Percentiles rank a stretch among this genome's conserved stretches.
Evolutionary conservation across 148 eudicot species (phyloP).

Genomic region (Dianthus caryophyllus): DNA sequence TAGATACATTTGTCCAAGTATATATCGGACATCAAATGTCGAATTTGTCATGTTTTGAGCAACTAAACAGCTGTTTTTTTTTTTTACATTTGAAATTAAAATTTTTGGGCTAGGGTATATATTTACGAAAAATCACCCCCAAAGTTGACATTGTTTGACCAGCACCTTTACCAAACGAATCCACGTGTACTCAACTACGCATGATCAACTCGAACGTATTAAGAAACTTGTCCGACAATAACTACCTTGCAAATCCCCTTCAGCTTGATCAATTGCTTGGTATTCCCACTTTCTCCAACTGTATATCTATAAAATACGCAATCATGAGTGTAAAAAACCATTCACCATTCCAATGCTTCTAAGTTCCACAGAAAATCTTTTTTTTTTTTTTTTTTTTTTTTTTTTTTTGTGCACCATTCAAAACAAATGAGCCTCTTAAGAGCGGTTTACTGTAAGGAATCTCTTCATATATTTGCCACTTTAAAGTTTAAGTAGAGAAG

Average conservation of each 20-base stretch:
- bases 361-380: background rate
- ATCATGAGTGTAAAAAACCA: slow-evolving; percentile 12
- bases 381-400: background rate
- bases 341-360: background rate
- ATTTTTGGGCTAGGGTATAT: no score
- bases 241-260: slow-evolving; percentile 53
- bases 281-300: slow-evolving; percentile 99
- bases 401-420: background rate
- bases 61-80: no score
- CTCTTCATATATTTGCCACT: no score
- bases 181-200: background rate
- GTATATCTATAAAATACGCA: slow-evolving; percentile 55
- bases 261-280: slow-evolving; percentile 50
- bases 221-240: background rate
- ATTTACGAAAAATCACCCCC: no score
- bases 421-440: background rate
- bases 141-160: no score
- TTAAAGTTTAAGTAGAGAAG: background rate
- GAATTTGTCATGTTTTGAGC: no score
- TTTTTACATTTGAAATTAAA: no score
- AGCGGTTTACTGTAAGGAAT: background rate
- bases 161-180: no score
- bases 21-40: no score
- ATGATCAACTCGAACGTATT: background rate
- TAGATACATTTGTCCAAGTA: background rate